Conservation (phyloP, 257 asterid species). For the Fraxinus excelsior region DNA sequence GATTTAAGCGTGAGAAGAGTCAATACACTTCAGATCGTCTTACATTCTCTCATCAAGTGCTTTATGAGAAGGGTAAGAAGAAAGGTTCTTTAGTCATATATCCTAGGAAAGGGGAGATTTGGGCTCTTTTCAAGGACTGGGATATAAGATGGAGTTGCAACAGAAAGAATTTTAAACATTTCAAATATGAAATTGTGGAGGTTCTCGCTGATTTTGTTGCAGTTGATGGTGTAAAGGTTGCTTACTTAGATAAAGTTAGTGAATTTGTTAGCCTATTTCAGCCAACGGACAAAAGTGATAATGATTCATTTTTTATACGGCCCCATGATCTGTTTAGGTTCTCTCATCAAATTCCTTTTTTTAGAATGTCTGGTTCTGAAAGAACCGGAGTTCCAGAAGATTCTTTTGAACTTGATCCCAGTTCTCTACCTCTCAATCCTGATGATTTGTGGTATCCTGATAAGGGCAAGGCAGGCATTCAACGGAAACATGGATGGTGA, state of each 20-base stretch:
- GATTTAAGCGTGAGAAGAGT: constrained; percentile 40
- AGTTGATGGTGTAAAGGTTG: constrained; percentile 49
- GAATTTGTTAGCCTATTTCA: constrained; percentile 70
- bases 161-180: constrained; percentile 36
- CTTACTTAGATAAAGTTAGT: constrained; percentile 53
- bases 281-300: constrained; percentile 30
- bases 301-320: constrained; percentile 32
- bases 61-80: constrained; percentile 39
- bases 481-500: constrained; percentile 22
- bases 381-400: constrained; percentile 70
- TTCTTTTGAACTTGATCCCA: constrained; percentile 88
- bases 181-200: constrained; percentile 69
- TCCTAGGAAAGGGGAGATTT: constrained; percentile 71
- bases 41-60: constrained; percentile 57
- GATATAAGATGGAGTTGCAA: constrained; percentile 55
- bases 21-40: constrained; percentile 25
- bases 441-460: constrained; percentile 51
- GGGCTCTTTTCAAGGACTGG: constrained; percentile 84
- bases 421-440: constrained; percentile 56
- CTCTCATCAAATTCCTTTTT: constrained; percentile 64
- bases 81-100: constrained; percentile 44
- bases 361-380: constrained; percentile 59
- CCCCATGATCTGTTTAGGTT: constrained; percentile 51
- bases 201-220: constrained; percentile 53
- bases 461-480: constrained; percentile 23